phyloP scores from a whole-genome alignment of 495 filamentous ascomycete species.

The Hypoxylon cercidicola region DNA sequence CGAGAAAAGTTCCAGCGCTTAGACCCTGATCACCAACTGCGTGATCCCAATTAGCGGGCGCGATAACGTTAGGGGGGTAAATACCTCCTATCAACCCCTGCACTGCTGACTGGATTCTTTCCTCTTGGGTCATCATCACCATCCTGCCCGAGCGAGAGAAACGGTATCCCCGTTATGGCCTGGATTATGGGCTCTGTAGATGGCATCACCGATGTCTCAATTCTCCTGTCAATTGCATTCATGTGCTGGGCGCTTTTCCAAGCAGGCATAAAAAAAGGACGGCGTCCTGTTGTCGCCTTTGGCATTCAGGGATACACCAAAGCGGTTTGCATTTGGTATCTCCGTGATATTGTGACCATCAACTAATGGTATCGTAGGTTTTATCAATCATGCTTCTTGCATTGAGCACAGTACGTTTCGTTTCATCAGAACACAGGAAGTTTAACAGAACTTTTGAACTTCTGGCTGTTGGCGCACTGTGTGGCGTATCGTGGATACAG shows the following conservation, averaged over 20 bases:
- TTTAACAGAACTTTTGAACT: conserved; percentile 1
- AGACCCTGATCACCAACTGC: not conserved
- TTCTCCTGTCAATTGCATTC: conserved; percentile 17
- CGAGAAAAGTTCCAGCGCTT: conserved; percentile 2
- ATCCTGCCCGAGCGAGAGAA: not conserved
- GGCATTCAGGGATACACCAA: conserved; percentile 20
- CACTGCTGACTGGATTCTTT: too few relatives aligned
- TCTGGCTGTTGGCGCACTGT: conserved; percentile 12
- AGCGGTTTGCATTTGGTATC: conserved; percentile 5
- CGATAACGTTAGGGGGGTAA: not conserved
- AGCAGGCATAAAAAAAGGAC: conserved; percentile 4
- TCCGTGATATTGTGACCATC: not conserved
- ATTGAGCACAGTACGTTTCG: conserved; percentile 11
- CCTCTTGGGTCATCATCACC: not conserved
- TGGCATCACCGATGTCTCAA: conserved; percentile 13
- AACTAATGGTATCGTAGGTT: conserved; percentile 15
- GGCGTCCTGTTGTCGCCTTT: conserved; percentile 8
- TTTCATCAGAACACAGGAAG: not conserved
- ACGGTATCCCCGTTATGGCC: conserved; percentile 6
- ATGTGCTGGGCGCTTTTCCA: conserved; percentile 5
- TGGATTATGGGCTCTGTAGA: conserved; percentile 1
- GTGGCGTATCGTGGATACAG: conserved; percentile 19
- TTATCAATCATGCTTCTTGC: conserved; percentile 13
- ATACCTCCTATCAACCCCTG: not conserved
- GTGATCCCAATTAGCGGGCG: not conserved